phyloP scores from a whole-genome alignment of 345 rosid genomes.

The Salix dunnii region DNA sequence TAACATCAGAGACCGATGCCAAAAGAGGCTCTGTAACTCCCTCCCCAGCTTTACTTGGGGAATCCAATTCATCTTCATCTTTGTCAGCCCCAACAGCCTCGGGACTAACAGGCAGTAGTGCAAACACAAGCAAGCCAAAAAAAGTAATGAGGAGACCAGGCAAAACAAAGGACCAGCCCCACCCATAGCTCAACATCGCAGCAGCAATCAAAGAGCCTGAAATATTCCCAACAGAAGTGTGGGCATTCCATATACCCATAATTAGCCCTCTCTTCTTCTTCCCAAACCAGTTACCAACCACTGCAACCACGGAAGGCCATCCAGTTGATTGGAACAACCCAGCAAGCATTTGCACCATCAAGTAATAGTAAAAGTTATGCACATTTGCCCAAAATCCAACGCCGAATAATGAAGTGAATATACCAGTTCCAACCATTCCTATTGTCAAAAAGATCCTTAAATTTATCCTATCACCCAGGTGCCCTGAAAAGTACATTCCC shows the following conservation, averaged over 20 bases:
- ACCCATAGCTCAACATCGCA: constrained; percentile 67
- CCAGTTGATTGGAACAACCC: constrained; percentile 95
- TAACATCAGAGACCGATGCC: constrained; percentile 31
- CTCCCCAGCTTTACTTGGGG: constrained; percentile 47
- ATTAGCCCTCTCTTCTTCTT: constrained; percentile 88
- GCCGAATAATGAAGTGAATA: constrained; percentile 79
- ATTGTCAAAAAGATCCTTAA: constrained; percentile 70
- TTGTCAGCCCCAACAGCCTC: constrained; percentile 60
- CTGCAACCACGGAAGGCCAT: constrained; percentile 98
- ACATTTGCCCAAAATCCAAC: constrained; percentile 71
- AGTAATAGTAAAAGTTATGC: constrained; percentile 68
- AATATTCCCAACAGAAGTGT: constrained; percentile 88
- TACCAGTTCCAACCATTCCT: constrained; percentile 88
- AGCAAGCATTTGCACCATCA: constrained; percentile 64
- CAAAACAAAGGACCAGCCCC: constrained; percentile 96
- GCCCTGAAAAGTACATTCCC: constrained; percentile 91
- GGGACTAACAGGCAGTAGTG: constrained; percentile 72
- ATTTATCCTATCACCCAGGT: constrained; percentile 83
- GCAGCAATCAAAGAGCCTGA: constrained; percentile 77
- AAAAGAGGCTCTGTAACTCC: constrained; percentile 49
- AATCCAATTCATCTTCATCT: constrained; percentile 47
- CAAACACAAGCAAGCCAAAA: constrained; percentile 57
- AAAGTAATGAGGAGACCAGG: constrained; percentile 64
- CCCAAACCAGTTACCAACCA: constrained; percentile 90
- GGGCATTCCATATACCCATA: constrained; percentile 99